Evolutionary conservation across 441 rosid species (phyloP).

Genomic region (Corymbia calophylla): DNA sequence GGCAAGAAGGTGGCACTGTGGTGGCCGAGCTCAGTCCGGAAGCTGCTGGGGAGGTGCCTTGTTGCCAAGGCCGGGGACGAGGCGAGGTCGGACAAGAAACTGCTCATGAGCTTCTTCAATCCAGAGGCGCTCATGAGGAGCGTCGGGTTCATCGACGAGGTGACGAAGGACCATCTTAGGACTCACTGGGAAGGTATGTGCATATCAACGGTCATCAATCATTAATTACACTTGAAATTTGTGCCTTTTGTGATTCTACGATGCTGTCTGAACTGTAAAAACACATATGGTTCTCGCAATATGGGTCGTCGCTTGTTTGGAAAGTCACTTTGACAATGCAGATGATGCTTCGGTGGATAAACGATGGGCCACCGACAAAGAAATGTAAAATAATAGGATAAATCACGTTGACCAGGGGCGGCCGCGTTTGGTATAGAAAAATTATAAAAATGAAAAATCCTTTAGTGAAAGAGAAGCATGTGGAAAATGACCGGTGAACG

Average conservation of each 20-base stretch:
- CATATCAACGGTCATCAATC: neutral
- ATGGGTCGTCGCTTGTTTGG: neutral
- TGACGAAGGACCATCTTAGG: neutral
- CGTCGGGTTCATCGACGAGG: slow-evolving; percentile 4
- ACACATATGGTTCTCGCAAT: neutral
- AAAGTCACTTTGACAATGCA: neutral
- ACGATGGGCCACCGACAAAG: neutral
- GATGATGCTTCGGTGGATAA: neutral
- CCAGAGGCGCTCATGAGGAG: slow-evolving; percentile 1
- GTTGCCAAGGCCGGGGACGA: slow-evolving; percentile 1
- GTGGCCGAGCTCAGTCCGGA: slow-evolving; percentile 12
- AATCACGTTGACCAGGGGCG: neutral
- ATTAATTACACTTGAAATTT: neutral
- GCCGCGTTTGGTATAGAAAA: neutral
- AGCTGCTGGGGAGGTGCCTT: neutral
- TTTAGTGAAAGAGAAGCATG: neutral
- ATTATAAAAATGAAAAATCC: neutral
- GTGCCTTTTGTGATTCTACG: neutral
- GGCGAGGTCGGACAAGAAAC: slow-evolving; percentile 4
- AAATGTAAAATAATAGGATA: neutral
- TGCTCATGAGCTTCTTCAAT: slow-evolving; percentile 3
- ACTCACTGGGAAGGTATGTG: slow-evolving; percentile 7
- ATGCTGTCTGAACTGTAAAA: neutral
- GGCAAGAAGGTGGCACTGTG: slow-evolving; percentile 11
- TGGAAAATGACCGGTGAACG: neutral